A percentile compares a stretch with the other conserved stretches of the same genome.
Evolutionary conservation across 306 rosid genomes (phyloP).

Genomic region (Macrotyloma uniflorum): DNA sequence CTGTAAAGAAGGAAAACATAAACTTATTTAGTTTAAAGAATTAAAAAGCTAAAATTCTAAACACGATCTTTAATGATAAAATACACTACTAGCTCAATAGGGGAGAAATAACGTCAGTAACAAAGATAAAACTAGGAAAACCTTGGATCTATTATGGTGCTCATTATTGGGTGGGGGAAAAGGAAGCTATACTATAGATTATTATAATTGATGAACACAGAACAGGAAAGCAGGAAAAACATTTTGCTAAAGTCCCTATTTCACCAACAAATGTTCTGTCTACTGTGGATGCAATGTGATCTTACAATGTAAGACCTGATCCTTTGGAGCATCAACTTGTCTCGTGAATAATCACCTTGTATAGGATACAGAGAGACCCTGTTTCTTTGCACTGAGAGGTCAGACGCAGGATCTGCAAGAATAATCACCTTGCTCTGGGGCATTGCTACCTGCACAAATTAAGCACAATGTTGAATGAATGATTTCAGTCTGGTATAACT

Average conservation of each 20-base stretch:
- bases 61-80: constrained; percentile 4
- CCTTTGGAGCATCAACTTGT: constrained; percentile 99
- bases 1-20: constrained; percentile 52
- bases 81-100: constrained; percentile 2
- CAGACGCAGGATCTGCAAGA: constrained; percentile 81
- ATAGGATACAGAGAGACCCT: constrained; percentile 71
- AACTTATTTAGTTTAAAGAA: constrained; percentile 13
- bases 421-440: constrained; percentile 70
- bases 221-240: not conserved
- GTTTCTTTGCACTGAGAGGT: constrained; percentile 64
- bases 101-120: not conserved
- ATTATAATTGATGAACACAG: not conserved
- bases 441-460: constrained; percentile 69
- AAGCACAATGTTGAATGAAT: constrained; percentile 34
- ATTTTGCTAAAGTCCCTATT: too few relatives aligned
- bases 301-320: constrained; percentile 99
- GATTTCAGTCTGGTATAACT: not conserved
- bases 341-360: constrained; percentile 89
- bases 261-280: constrained; percentile 39
- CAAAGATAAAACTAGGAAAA: not conserved
- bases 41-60: not conserved
- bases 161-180: not conserved
- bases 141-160: constrained; percentile 15
- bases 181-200: constrained; percentile 5
- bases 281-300: constrained; percentile 49